Conservation (phyloP, 2,329 filamentous ascomycete genomes). For the Camillea tinctor region DNA sequence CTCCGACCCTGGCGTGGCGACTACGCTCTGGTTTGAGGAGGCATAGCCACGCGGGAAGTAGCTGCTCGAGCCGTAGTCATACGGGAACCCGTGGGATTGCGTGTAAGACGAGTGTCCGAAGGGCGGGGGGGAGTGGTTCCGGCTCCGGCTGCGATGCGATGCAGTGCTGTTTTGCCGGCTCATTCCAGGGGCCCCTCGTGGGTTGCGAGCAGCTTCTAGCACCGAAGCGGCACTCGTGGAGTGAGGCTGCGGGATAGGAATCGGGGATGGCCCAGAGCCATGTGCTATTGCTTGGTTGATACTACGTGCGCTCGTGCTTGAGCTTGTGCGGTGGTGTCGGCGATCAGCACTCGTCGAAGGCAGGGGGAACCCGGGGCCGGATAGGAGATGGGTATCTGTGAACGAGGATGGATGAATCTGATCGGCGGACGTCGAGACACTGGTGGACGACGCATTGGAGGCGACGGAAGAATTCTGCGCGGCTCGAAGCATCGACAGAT, state of each 20-base stretch:
- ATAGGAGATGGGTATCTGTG: conserved; percentile 52
- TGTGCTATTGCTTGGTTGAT: conserved; percentile 42
- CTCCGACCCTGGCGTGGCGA: conserved; percentile 43
- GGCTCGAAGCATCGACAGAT: conserved; percentile 78
- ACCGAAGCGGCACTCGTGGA: conserved; percentile 40
- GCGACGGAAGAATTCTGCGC: conserved; percentile 65
- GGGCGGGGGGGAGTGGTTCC: conserved; percentile 33
- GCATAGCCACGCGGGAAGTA: conserved; percentile 35
- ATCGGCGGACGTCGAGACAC: conserved; percentile 49
- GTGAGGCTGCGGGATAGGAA: conserved; percentile 30
- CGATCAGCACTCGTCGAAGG: conserved; percentile 47
- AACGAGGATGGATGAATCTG: conserved; percentile 40
- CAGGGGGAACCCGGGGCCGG: conserved; percentile 57
- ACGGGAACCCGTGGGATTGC: conserved; percentile 44
- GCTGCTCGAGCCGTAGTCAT: conserved; percentile 21
- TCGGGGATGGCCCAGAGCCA: conserved; percentile 36
- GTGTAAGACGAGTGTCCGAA: conserved; percentile 43
- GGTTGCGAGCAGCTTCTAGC: conserved; percentile 46
- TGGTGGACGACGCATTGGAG: conserved; percentile 63
- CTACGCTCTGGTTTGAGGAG: conserved; percentile 39
- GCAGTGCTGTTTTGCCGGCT: conserved; percentile 55
- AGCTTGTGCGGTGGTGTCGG: conserved; percentile 58
- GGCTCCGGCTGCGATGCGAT: conserved; percentile 52
- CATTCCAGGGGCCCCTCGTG: conserved; percentile 38
- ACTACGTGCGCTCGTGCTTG: conserved; percentile 54